Evolutionary conservation across 768 basidiomycete genomes (phyloP), one percentile per base, ranked within the genome.

Genomic region (Strobilomyces dryophilus): DNA sequence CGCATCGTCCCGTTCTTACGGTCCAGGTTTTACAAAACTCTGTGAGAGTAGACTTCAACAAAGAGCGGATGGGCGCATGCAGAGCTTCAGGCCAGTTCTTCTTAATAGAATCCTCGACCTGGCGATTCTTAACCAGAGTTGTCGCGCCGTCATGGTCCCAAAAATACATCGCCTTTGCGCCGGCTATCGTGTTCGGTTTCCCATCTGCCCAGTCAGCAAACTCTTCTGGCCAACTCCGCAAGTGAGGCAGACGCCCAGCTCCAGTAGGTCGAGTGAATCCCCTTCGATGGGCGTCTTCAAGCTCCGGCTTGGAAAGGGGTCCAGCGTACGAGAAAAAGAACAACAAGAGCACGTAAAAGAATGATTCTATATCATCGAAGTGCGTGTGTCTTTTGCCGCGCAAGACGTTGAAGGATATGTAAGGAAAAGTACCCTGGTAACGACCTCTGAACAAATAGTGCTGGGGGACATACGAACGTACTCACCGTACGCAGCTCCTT

Each of bases 361-460:
- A 58, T 0, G 61, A 62, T 14, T 62, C 59, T 18, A 50, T 15
- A 15, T 50, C 49, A 21, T 49, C 47, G 27, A 50, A 50, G 8
- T 50, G 49, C 3, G 49, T 50, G 17, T 50, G 41, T n/a, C 8
- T 50, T 3, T n/a, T 17, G 15, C 49, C 49, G 12, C 11, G 7
- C 12, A 43, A 24, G 1, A 50, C 41, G n/a, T 27, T 35, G 21
- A 1, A 50, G 8, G 49, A 49, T 10, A 42, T 42, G 31, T 49
- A 49, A 1, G 41, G 41, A 1, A 43, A 34, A 11, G 39, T 41
- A 5, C 48, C 48, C 48, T 49, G n/a, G 27, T 12, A 7, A 32
- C 8, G 15, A 17, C 2, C n/a, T n/a, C 5, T 41, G 40, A 24
- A 10, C 17, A 6, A 2, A n/a, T n/a, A n/a, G n/a, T n/a, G n/a